phyloP scores from a whole-genome alignment of 768 basidiomycete species.

The Leccinum barrowsii region DNA sequence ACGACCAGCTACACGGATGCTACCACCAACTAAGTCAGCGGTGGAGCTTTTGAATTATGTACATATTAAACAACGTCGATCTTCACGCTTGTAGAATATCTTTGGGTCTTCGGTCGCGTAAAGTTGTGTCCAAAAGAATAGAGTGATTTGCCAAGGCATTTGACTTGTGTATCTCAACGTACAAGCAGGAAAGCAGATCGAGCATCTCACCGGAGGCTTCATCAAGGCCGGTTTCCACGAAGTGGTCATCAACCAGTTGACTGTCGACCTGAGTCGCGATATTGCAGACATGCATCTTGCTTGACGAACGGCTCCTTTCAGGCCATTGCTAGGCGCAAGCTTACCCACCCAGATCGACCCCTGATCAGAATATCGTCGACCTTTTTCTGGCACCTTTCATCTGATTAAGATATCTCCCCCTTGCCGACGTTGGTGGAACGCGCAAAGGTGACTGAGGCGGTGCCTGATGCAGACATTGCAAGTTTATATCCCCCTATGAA shows the following conservation, averaged over 20 bases:
- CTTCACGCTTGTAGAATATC: neutral
- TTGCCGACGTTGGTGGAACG: slow-evolving; percentile 51
- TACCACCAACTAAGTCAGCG: slow-evolving; percentile 25
- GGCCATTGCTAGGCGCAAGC: slow-evolving; percentile 61
- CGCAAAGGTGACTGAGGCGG: slow-evolving; percentile 43
- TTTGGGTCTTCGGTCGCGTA: neutral
- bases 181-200: slow-evolving; percentile 94
- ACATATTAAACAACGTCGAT: neutral
- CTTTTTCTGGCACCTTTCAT: slow-evolving; percentile 93
- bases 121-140: slow-evolving; percentile 2
- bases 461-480: slow-evolving; percentile 27
- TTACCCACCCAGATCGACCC: slow-evolving; percentile 68
- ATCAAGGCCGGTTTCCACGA: slow-evolving; percentile 95
- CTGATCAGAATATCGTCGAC: slow-evolving; percentile 94
- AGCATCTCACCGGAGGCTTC: slow-evolving; percentile 78
- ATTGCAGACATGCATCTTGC: neutral
- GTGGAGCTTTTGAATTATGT: neutral
- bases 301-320: slow-evolving; percentile 25
- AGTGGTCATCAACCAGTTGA: slow-evolving; percentile 84
- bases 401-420: slow-evolving; percentile 74
- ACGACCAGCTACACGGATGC: slow-evolving; percentile 28
- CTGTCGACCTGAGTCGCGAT: slow-evolving; percentile 53
- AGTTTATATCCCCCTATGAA: slow-evolving; percentile 66
- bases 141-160: neutral
- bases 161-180: slow-evolving; percentile 35